Base-by-base conservation (phyloP, 2,329 filamentous ascomycete species). In the Penicillium sp. region DNA sequence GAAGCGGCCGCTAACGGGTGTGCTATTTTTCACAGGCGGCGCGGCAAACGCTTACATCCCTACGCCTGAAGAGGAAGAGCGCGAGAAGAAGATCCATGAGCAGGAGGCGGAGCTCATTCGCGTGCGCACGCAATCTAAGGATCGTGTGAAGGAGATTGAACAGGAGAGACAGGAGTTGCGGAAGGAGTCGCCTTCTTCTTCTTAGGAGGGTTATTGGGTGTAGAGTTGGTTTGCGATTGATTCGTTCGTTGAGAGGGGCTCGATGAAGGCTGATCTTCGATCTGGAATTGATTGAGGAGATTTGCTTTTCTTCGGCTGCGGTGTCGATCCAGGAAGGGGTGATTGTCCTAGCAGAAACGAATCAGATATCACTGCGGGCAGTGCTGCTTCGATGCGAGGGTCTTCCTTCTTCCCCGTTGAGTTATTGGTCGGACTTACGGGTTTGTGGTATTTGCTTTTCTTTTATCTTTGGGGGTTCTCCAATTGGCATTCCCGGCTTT, bases 11-110 rank as follows among this genome's bases (percentile, higher is more conserved):
- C 20, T 46, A 39, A 38, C 11, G 10, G 18, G n/a, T 47, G 13
- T 26, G 26, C 16, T 49, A 6, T 38, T 20, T 37, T 32, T 2
- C 13, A 29, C 26, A 75, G 72, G 72, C 31, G 72, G 72, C 18
- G 71, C 63, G 14, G 72, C 72, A 40, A 75, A 75, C 53, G 69
- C 70, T 16, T 74, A 72, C 26, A 68, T 69, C 37, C 69, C 69
- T 18, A 53, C 66, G 0, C 26, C 58, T 3, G 64, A 65, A 50
- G 65, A 65, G 32, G 62, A 66, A 52, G 56, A 64, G 39, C 50
- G 65, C 51, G 64, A 67, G 60, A 53, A 68, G 56, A 65, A 66
- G 68, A 60, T 67, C 57, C 61, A 69, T 42, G 53, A 70, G 66
- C 66, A 73, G 67, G 66, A 73, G 66, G 65, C 72, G 58, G 62